These are phyloP conservation scores for Ploettnerulaceae sp. DNA, from an alignment of 2,329 filamentous ascomycete genomes.

Conservation along the genomic window DNA sequence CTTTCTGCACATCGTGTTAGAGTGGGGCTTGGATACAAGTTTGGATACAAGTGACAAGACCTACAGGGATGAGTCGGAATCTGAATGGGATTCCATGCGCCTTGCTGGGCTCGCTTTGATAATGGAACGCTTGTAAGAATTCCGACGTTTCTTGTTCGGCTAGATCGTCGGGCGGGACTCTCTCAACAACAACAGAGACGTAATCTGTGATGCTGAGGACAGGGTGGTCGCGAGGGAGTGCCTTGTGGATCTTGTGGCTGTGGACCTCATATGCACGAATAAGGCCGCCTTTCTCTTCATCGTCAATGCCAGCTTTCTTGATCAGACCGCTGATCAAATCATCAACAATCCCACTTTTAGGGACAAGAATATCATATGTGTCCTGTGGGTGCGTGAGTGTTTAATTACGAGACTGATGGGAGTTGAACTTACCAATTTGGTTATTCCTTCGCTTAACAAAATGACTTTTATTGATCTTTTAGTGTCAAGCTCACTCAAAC, in stretches of 20 bases:
- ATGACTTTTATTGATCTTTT: constrained; percentile 82
- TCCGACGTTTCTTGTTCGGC: constrained; percentile 48
- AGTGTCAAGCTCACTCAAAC: constrained; percentile 84
- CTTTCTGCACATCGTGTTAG: constrained; percentile 52
- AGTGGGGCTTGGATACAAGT: no score
- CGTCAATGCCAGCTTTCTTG: constrained; percentile 74
- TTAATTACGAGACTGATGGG: not conserved
- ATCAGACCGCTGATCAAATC: constrained; percentile 73
- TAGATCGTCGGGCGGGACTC: constrained; percentile 67
- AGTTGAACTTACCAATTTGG: constrained; percentile 67
- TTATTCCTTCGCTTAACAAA: constrained; percentile 84
- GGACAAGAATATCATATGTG: constrained; percentile 73
- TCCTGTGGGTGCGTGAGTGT: constrained; percentile 49
- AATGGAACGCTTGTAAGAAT: constrained; percentile 81
- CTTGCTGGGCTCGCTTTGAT: constrained; percentile 81
- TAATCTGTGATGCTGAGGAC: constrained; percentile 87
- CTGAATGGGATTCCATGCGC: constrained; percentile 87
- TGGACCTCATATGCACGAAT: constrained; percentile 81
- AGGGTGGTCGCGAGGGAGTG: constrained; percentile 63
- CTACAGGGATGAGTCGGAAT: constrained; percentile 76
- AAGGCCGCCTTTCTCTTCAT: constrained; percentile 63
- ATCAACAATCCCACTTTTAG: constrained; percentile 75
- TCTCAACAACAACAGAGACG: constrained; percentile 73
- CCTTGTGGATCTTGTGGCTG: constrained; percentile 76
- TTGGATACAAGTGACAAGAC: no score